A percentile compares a stretch with the other conserved stretches of the same genome.
Evolutionary conservation across 2,329 filamentous ascomycete species (phyloP).

Genomic region (Neopestalotiopsis clavispora): DNA sequence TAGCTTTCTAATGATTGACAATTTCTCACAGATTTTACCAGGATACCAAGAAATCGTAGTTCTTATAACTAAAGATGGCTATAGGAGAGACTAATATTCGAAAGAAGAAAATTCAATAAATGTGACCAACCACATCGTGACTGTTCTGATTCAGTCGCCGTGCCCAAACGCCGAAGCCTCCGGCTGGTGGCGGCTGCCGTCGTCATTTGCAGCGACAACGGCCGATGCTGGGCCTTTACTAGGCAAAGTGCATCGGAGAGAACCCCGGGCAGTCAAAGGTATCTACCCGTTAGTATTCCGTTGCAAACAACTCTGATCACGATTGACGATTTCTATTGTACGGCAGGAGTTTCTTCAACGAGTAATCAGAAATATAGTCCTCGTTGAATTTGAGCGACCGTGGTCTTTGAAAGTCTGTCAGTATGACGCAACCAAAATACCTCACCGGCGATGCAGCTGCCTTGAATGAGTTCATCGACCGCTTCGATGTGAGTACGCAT

Average conservation of each 20-base stretch:
- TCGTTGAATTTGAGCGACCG: background rate
- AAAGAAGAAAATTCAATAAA: background rate
- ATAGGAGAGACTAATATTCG: too few species aligned
- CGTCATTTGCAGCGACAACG: background rate
- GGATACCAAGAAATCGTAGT: background rate
- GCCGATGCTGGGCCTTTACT: background rate
- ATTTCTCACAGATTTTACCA: background rate
- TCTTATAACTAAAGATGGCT: too few species aligned
- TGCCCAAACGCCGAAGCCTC: background rate
- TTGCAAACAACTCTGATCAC: background rate
- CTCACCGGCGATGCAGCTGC: conserved; percentile 79
- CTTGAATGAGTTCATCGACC: conserved; percentile 83
- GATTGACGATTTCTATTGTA: background rate
- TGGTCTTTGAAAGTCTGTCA: background rate
- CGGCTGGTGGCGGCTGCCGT: background rate
- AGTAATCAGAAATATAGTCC: background rate
- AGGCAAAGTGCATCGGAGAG: too few species aligned
- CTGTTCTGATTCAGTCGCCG: background rate
- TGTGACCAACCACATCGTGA: background rate
- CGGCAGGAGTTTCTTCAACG: background rate
- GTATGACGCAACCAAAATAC: conserved; percentile 57
- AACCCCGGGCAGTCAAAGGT: too few species aligned
- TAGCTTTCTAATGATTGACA: background rate
- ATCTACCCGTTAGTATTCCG: background rate
- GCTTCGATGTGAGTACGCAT: conserved; percentile 78